phyloP scores from a whole-genome alignment of 2,329 filamentous ascomycete genomes.

The Aspergillus neotritici region DNA sequence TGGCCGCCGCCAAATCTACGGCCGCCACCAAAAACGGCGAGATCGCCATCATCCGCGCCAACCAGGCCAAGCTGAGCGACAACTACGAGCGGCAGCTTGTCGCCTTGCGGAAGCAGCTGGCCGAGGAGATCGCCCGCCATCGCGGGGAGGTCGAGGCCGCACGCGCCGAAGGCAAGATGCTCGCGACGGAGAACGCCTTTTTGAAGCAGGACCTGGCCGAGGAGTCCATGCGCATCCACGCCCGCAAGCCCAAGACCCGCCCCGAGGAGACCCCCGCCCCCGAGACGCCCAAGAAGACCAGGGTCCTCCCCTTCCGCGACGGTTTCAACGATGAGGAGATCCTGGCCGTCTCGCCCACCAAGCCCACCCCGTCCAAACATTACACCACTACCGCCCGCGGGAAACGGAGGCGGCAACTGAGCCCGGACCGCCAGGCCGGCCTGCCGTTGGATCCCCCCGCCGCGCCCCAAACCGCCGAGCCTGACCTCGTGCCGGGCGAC shows the following conservation, averaged over 20 bases:
- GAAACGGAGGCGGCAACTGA: constrained; percentile 52
- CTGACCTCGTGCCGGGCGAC: constrained; percentile 12
- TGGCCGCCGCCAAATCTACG: constrained; percentile 35
- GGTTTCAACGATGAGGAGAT: constrained; percentile 61
- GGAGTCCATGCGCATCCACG: constrained; percentile 46
- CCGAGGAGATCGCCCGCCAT: constrained; percentile 49
- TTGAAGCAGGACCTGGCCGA: constrained; percentile 56
- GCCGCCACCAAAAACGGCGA: constrained; percentile 53
- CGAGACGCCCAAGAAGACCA: constrained; percentile 48
- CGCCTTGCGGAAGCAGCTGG: constrained; percentile 49
- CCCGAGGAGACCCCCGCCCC: constrained; percentile 35
- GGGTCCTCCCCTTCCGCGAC: constrained; percentile 49
- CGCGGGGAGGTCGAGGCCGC: constrained; percentile 51
- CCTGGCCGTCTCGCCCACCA: constrained; percentile 51
- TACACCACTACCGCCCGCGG: constrained; percentile 51
- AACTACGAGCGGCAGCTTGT: constrained; percentile 50
- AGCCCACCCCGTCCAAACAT: constrained; percentile 45
- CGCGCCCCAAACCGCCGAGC: constrained; percentile 22
- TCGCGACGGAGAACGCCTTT: constrained; percentile 56
- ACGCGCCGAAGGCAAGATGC: constrained; percentile 50
- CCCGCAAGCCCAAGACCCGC: constrained; percentile 33
- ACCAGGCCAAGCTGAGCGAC: constrained; percentile 49
- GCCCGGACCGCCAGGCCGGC: constrained; percentile 49
- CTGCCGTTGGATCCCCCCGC: constrained; percentile 36
- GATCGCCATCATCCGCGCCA: constrained; percentile 56